Evolutionary conservation across 306 rosid species (phyloP).

Genomic region (cucumber (Cucumis sativus)): DNA sequence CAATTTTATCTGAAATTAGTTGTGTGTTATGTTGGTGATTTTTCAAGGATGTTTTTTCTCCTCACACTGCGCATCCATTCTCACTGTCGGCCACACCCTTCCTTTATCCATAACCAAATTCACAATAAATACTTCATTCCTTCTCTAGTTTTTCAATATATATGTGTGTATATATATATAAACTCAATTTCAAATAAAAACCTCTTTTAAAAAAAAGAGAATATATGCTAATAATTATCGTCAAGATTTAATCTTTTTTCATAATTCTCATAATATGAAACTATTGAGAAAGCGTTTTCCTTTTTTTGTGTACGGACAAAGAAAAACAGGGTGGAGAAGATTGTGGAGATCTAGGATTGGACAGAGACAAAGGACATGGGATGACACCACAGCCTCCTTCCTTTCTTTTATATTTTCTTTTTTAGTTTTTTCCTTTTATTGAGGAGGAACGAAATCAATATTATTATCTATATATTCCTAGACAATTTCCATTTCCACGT

Average conservation of each 20-base stretch:
- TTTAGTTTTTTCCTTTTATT: background rate
- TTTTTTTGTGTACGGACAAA: background rate
- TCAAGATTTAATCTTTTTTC: background rate
- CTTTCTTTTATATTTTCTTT: background rate
- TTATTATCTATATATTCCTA: background rate
- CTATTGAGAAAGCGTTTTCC: background rate
- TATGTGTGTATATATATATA: background rate
- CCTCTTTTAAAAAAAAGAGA: background rate
- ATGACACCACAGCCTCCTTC: background rate
- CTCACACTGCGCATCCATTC: conserved; percentile 6
- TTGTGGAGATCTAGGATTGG: conserved; percentile 1
- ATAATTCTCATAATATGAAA: background rate
- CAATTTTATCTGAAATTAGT: background rate
- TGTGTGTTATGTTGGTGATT: background rate
- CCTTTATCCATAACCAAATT: background rate
- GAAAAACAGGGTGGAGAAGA: background rate
- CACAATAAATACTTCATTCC: background rate
- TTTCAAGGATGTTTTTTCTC: conserved; percentile 2
- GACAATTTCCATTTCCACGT: background rate
- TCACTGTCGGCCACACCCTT: background rate
- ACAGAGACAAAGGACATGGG: background rate
- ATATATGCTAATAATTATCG: background rate
- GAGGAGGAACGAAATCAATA: background rate
- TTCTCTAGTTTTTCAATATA: background rate
- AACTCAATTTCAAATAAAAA: background rate